Percentiles rank a stretch among this genome's conserved stretches.
Evolutionary conservation across 352 stramenopile species (phyloP).

Genomic region (Poterioochromonas sp.): DNA sequence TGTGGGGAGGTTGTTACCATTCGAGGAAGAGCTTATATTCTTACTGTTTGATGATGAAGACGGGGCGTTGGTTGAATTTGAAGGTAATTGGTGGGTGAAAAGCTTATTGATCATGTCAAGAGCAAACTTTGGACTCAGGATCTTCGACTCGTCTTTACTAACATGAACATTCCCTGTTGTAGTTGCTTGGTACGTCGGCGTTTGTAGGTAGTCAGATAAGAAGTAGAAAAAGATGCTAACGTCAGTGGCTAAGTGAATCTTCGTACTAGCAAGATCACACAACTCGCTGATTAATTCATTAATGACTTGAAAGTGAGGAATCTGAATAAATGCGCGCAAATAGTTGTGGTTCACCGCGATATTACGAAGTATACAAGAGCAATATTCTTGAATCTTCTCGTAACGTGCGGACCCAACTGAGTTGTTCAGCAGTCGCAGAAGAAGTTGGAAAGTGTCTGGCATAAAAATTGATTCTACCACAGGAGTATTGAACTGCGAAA

Average conservation of each 20-base stretch:
- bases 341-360: too few relatives aligned
- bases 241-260: background rate
- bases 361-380: background rate
- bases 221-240: too few relatives aligned
- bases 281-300: too few relatives aligned
- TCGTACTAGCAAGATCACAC: background rate
- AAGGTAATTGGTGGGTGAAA: background rate
- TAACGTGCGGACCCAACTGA: background rate
- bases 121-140: background rate
- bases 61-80: too few relatives aligned
- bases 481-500: background rate
- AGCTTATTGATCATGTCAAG: conserved; percentile 2
- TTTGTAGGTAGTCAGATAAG: too few relatives aligned
- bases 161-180: background rate
- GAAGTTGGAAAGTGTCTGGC: background rate
- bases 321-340: too few relatives aligned
- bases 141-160: background rate
- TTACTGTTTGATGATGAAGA: too few relatives aligned
- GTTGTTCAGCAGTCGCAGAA: background rate
- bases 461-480: background rate
- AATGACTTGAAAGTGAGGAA: too few relatives aligned
- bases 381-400: background rate
- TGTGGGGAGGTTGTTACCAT: too few relatives aligned
- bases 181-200: background rate
- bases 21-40: too few relatives aligned